Percentiles rank a stretch among this genome's conserved stretches.
These are phyloP conservation scores for Penicillium crystallinum DNA, from an alignment of 495 filamentous ascomycete species.

Conservation along the genomic window DNA sequence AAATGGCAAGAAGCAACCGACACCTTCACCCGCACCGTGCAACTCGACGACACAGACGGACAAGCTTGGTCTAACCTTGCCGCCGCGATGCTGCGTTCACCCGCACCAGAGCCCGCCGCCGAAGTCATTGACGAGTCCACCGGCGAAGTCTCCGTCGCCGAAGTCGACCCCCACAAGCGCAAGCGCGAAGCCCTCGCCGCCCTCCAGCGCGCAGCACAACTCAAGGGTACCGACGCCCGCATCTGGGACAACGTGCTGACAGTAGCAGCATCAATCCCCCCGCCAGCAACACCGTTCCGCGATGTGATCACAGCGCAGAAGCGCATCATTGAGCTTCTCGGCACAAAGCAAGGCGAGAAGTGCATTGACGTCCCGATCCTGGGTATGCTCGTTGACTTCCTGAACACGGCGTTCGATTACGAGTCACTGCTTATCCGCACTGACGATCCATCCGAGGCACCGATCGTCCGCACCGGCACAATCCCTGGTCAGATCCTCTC, in stretches of 20 bases:
- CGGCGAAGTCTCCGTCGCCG: slow-evolving; percentile 19
- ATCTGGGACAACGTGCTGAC: slow-evolving; percentile 96
- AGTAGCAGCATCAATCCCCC: slow-evolving; percentile 69
- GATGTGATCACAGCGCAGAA: slow-evolving; percentile 70
- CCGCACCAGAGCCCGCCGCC: slow-evolving; percentile 31
- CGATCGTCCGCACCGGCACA: slow-evolving; percentile 39
- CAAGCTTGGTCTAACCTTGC: slow-evolving; percentile 95
- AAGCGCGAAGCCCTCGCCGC: slow-evolving; percentile 72
- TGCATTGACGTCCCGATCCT: slow-evolving; percentile 73
- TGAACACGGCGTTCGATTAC: slow-evolving; percentile 48
- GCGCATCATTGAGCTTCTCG: slow-evolving; percentile 70
- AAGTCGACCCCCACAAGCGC: slow-evolving; percentile 52
- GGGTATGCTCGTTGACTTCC: slow-evolving; percentile 63
- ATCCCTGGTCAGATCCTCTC: slow-evolving; percentile 56
- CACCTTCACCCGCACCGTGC: slow-evolving; percentile 73
- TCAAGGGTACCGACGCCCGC: slow-evolving; percentile 76
- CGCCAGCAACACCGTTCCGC: slow-evolving; percentile 62
- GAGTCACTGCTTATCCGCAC: slow-evolving; percentile 28
- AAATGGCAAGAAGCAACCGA: slow-evolving; percentile 78
- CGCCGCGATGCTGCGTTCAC: slow-evolving; percentile 61
- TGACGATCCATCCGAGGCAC: slow-evolving; percentile 14
- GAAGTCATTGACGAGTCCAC: slow-evolving; percentile 26
- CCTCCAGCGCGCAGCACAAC: slow-evolving; percentile 73
- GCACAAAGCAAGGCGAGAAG: slow-evolving; percentile 61
- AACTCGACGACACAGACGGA: slow-evolving; percentile 80